Conservation (phyloP, 1,284 basidiomycete species). For the Trametes hirsuta region DNA sequence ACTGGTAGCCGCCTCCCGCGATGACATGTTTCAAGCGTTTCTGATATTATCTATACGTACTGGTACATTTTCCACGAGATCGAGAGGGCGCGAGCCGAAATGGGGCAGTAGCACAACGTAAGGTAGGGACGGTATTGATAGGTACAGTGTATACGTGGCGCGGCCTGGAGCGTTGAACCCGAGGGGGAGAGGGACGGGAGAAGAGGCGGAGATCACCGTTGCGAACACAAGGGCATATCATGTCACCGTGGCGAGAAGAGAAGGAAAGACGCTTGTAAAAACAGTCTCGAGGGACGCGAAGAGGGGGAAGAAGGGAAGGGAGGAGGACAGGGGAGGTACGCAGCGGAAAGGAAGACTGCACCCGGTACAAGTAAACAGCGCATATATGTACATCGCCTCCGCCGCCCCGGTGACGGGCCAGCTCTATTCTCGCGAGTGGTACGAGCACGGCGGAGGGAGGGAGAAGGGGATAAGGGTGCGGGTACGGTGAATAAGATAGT, state of each 20-base stretch:
- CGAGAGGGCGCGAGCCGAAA: not conserved
- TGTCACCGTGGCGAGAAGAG: no score
- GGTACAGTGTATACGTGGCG: not conserved
- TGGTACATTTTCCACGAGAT: conserved; percentile 20
- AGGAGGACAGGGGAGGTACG: not conserved
- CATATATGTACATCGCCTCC: conserved; percentile 5
- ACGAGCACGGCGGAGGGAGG: not conserved
- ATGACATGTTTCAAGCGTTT: not conserved
- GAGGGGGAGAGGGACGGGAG: no score
- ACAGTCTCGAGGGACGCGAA: not conserved
- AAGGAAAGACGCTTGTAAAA: not conserved
- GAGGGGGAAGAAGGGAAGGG: not conserved
- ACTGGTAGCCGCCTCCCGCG: not conserved
- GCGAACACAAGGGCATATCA: no score
- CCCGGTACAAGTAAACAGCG: not conserved
- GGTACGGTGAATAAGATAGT: conserved; percentile 4
- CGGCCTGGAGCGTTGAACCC: not conserved
- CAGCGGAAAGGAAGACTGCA: not conserved
- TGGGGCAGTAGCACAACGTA: conserved; percentile 11
- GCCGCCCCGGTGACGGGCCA: conserved; percentile 1
- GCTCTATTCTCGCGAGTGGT: not conserved
- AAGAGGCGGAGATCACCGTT: no score
- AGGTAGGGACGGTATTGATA: conserved; percentile 2
- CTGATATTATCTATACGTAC: conserved; percentile 15
- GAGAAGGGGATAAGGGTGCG: not conserved